phyloP scores from a whole-genome alignment of 2,329 filamentous ascomycete genomes.

The Alternaria ethzedia region DNA sequence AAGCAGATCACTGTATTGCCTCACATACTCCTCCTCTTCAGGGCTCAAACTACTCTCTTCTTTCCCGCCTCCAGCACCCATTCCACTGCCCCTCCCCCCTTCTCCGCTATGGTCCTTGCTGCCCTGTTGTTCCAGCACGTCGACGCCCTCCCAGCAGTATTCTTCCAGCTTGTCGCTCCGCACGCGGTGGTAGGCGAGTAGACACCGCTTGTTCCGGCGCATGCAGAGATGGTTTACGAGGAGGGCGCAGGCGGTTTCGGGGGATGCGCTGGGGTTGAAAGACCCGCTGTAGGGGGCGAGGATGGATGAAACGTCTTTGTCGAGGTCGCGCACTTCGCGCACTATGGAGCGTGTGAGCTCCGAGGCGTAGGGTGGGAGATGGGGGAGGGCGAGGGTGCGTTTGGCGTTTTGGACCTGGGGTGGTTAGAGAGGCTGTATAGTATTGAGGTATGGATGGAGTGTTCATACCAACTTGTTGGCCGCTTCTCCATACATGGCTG shows the following conservation, averaged over 20 bases:
- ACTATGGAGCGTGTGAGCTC: conserved; percentile 87
- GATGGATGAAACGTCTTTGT: conserved; percentile 80
- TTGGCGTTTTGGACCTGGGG: conserved; percentile 91
- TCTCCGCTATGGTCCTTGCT: conserved; percentile 24
- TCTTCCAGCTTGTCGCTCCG: conserved; percentile 91
- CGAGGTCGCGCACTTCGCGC: conserved; percentile 90
- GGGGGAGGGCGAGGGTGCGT: conserved; percentile 82
- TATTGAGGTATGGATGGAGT: no score
- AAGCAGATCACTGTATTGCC: conserved; percentile 87
- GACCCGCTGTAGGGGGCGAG: conserved; percentile 82
- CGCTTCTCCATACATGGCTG: conserved; percentile 81
- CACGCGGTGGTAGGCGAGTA: conserved; percentile 91
- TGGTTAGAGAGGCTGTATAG: background rate
- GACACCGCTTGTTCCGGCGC: conserved; percentile 93
- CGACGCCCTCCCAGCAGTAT: conserved; percentile 88
- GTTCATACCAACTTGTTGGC: conserved; percentile 77
- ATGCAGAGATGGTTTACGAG: conserved; percentile 94
- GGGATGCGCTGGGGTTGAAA: conserved; percentile 84
- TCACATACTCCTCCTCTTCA: conserved; percentile 95
- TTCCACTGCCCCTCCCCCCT: conserved; percentile 48
- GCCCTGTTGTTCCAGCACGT: conserved; percentile 72
- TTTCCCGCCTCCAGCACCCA: conserved; percentile 53
- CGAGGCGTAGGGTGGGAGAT: conserved; percentile 90
- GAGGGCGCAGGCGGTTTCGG: conserved; percentile 83
- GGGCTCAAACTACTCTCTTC: conserved; percentile 82